These are phyloP conservation scores for Pigoraptor vietnamica DNA, from an alignment of 78 protist species.

Conservation along the genomic window DNA sequence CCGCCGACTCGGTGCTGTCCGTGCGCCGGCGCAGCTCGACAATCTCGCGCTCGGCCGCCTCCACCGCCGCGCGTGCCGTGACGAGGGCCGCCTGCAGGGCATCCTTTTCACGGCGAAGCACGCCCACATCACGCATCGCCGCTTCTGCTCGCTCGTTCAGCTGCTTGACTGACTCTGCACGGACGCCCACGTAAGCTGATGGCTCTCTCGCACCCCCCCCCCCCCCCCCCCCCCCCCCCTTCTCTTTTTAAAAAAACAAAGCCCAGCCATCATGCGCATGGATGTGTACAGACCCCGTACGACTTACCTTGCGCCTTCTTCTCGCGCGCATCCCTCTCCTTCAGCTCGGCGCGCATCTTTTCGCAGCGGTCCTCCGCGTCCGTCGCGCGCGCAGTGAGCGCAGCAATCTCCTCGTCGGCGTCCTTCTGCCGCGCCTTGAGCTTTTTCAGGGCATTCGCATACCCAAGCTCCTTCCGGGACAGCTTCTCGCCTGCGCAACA, in stretches of 20 bases:
- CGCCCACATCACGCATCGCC: not conserved
- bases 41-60: not conserved
- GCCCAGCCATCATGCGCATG: no score
- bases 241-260: no score
- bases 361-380: not conserved
- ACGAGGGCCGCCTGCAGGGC: not conserved
- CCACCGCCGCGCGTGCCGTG: not conserved
- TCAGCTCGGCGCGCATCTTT: not conserved
- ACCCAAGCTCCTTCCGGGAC: not conserved
- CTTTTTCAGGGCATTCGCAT: not conserved
- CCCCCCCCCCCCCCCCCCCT: no score
- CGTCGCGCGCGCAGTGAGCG: not conserved
- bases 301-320: not conserved
- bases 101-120: not conserved
- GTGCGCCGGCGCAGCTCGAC: not conserved
- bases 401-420: not conserved
- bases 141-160: not conserved
- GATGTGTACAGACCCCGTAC: no score
- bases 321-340: not conserved
- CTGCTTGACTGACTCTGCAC: not conserved
- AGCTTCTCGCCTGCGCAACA: not conserved
- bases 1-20: not conserved
- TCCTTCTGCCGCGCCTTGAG: not conserved
- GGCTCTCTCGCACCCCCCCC: no score
- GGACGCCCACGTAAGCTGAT: no score